Evolutionary conservation across 2,329 filamentous ascomycete genomes (phyloP).

Genomic region (Aureobasidium zeae): DNA sequence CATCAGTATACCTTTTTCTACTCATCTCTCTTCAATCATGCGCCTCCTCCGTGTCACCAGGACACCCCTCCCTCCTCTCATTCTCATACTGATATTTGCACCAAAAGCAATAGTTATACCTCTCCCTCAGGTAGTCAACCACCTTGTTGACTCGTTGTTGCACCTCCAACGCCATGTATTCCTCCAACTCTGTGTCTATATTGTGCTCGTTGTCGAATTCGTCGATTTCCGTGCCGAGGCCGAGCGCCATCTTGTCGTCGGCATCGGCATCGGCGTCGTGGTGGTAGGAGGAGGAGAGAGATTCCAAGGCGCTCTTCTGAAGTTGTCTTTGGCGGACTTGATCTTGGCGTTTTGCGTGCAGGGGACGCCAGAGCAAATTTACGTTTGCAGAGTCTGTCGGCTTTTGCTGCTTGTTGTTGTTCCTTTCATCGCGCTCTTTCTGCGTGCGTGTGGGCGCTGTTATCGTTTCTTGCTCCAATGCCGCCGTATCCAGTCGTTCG

Average conservation of each 20-base stretch:
- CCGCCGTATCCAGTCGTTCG: constrained; percentile 62
- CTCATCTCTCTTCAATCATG: constrained; percentile 52
- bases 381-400: constrained; percentile 53
- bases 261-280: constrained; percentile 60
- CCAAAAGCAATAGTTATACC: constrained; percentile 86
- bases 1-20: no score
- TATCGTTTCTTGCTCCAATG: constrained; percentile 23
- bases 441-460: no score
- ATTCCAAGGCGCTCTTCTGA: constrained; percentile 57
- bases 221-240: constrained; percentile 55
- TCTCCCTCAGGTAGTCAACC: constrained; percentile 59
- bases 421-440: neutral
- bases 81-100: constrained; percentile 79
- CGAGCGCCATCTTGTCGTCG: constrained; percentile 62
- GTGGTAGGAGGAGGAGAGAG: constrained; percentile 53
- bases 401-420: constrained; percentile 16
- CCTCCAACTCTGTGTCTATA: constrained; percentile 69
- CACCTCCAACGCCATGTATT: constrained; percentile 61
- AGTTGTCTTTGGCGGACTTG: constrained; percentile 59
- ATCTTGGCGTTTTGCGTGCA: no score
- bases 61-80: constrained; percentile 72
- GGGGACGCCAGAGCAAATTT: constrained; percentile 68
- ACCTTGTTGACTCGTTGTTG: constrained; percentile 58
- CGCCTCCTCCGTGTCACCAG: constrained; percentile 78
- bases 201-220: constrained; percentile 59